phyloP scores from a whole-genome alignment of 1,284 basidiomycete genomes.

The Mycena sp. region DNA sequence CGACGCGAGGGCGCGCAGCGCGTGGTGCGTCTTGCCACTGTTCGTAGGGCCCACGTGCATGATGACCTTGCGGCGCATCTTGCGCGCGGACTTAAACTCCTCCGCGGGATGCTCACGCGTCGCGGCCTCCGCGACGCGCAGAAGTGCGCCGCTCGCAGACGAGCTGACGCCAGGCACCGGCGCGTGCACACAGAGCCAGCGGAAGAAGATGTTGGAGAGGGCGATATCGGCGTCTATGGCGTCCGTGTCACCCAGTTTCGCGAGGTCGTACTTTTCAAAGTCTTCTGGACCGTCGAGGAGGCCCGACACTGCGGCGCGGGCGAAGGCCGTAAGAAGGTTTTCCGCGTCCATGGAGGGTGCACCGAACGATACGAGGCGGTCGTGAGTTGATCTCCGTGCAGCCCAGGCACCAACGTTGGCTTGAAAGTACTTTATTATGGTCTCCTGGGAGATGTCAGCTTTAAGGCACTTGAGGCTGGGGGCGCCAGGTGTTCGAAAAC shows the following conservation, averaged over 20 bases:
- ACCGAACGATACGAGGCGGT: conserved; percentile 27
- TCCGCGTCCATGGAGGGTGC: background rate
- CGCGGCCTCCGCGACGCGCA: conserved; percentile 10
- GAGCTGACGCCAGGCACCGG: conserved; percentile 3
- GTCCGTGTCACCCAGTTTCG: conserved; percentile 7
- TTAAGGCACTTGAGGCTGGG: background rate
- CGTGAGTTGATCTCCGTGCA: background rate
- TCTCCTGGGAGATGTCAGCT: background rate
- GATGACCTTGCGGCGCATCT: conserved; percentile 75
- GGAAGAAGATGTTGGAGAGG: conserved; percentile 26
- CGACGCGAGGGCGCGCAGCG: conserved; percentile 86
- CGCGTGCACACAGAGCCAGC: conserved; percentile 8
- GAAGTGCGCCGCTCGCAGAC: background rate
- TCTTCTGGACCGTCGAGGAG: conserved; percentile 14
- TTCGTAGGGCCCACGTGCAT: conserved; percentile 99
- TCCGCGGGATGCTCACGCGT: conserved; percentile 12
- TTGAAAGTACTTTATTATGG: conserved; percentile 9
- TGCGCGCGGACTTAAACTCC: background rate
- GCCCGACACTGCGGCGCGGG: background rate
- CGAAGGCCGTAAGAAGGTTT: conserved; percentile 20
- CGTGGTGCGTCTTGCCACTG: conserved; percentile 96
- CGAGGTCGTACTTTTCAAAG: conserved; percentile 10
- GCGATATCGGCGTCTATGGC: conserved; percentile 17
- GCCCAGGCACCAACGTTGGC: conserved; percentile 6
- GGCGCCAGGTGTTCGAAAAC: no score